phyloP scores from a whole-genome alignment of 2,329 filamentous ascomycete genomes.

The Cladosporium sp. region DNA sequence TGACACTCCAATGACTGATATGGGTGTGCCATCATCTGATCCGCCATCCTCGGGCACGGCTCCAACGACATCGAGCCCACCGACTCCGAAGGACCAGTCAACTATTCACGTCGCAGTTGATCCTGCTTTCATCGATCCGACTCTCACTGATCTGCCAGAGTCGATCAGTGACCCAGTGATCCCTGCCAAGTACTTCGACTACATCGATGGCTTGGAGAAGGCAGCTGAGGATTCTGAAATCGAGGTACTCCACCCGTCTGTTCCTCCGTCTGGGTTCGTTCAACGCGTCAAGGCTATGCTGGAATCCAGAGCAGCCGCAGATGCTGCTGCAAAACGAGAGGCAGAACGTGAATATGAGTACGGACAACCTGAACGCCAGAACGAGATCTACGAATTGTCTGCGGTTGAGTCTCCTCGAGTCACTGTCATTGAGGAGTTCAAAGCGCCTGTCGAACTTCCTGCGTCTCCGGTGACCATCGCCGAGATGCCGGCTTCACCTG shows the following conservation, averaged over 20 bases:
- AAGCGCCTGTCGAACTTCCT: slow-evolving; percentile 39
- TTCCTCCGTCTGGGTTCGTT: slow-evolving; percentile 44
- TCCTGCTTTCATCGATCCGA: slow-evolving; percentile 40
- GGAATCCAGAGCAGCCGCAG: slow-evolving; percentile 42
- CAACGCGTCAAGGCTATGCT: slow-evolving; percentile 47
- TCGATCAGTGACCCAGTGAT: slow-evolving; percentile 40
- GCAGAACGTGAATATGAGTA: slow-evolving; percentile 24
- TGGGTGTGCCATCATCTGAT: slow-evolving; percentile 47
- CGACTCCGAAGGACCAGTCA: slow-evolving; percentile 45
- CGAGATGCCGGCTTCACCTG: slow-evolving; percentile 28
- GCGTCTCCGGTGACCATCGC: slow-evolving; percentile 38
- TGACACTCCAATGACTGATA: slow-evolving; percentile 42
- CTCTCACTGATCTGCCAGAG: slow-evolving; percentile 37
- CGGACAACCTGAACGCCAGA: slow-evolving; percentile 24
- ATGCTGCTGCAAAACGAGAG: slow-evolving; percentile 30
- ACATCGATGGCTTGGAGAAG: slow-evolving; percentile 37
- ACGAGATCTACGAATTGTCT: slow-evolving; percentile 35
- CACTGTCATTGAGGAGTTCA: slow-evolving; percentile 37
- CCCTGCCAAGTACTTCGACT: slow-evolving; percentile 40
- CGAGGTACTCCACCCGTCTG: slow-evolving; percentile 35
- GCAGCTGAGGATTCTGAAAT: slow-evolving; percentile 39
- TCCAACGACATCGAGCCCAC: slow-evolving; percentile 41
- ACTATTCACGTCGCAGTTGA: slow-evolving; percentile 41
- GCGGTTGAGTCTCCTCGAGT: slow-evolving; percentile 37
- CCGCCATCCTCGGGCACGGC: slow-evolving; percentile 43